Base-by-base conservation (phyloP, 2,329 filamentous ascomycete genomes). In the Aspergillus amoenus region DNA sequence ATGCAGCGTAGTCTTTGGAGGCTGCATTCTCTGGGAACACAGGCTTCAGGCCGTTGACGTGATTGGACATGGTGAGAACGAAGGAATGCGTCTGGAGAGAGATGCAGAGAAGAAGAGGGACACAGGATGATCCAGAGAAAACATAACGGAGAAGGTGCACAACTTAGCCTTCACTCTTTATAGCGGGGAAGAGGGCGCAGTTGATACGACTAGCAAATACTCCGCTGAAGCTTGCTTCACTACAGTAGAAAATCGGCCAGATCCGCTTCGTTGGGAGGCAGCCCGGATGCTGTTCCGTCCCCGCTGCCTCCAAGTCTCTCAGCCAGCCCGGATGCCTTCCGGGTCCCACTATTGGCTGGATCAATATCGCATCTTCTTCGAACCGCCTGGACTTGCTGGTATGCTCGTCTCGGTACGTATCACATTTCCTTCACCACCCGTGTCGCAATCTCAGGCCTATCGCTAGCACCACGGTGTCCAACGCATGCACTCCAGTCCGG, bases 1-100 rank as follows among this genome's bases (percentile, higher is more conserved):
- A 72, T 17, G 71, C 64, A 7, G 79, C 78, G 61, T 78, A 76
- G 40, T 70, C 73, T 43, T 62, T 64, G 9, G 68, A 65, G 8
- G 61, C 64, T 32, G 72, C 71, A 57, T 73, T 62, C 9, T 59
- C 62, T 46, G 70, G 68, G 54, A 73, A 74, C 13, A 55, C 57
- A 13, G 67, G 67, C 55, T 71, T 73, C 39, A 63, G 50, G 12
- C 50, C 42, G 17, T 48, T 50, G 24, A 44, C 49, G 27, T 40
- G 42, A 44, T 57, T 55, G 40, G 62, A 54, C 52, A 64, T 64
- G 47, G 46, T 57, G 57, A 53, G 51, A 54, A 44, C 48, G 39
- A 44, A 30, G 18, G 43, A 11, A 24, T 17, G 7, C 8, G 3
- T 45, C 27, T 39, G 40, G 32, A 18, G 27, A 22, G 13, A 44